phyloP scores from a whole-genome alignment of 169 alveolate genomes.

The Cryptosporidium bovis region DNA sequence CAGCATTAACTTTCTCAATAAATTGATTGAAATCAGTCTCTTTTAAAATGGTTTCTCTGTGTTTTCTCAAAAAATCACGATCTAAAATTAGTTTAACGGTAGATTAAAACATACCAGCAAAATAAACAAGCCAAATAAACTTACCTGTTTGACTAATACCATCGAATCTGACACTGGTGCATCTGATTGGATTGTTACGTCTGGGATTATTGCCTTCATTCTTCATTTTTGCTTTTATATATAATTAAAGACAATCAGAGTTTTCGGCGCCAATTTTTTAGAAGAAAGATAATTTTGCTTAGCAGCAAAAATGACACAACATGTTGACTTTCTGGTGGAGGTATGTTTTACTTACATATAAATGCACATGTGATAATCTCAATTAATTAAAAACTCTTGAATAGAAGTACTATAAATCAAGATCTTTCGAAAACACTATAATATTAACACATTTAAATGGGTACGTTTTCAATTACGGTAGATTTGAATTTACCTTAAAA shows the following conservation, averaged over 20 bases:
- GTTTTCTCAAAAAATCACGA: not conserved
- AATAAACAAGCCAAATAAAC: not conserved
- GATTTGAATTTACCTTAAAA: not conserved
- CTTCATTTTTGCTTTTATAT: too few species aligned
- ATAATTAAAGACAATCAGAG: too few species aligned
- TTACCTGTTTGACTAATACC: constrained; percentile 28
- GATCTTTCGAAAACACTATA: constrained; percentile 29
- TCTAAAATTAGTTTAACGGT: not conserved
- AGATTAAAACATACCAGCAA: not conserved
- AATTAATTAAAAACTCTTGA: not conserved
- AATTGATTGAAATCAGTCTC: constrained; percentile 6
- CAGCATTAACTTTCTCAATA: not conserved
- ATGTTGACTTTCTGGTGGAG: constrained; percentile 19
- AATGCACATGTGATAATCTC: not conserved
- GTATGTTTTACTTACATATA: constrained; percentile 4
- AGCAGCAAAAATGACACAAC: too few species aligned
- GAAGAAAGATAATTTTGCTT: too few species aligned
- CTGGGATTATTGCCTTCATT: too few species aligned
- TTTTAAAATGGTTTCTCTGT: constrained; percentile 2
- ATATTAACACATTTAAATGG: constrained; percentile 62
- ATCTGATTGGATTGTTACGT: too few species aligned
- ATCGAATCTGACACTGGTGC: constrained; percentile 23
- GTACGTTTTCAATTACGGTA: constrained; percentile 10
- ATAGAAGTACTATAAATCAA: constrained; percentile 32
- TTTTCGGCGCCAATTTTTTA: too few species aligned